Conservation (phyloP, 208 protist genomes). For the Wallacemonas sp. region DNA sequence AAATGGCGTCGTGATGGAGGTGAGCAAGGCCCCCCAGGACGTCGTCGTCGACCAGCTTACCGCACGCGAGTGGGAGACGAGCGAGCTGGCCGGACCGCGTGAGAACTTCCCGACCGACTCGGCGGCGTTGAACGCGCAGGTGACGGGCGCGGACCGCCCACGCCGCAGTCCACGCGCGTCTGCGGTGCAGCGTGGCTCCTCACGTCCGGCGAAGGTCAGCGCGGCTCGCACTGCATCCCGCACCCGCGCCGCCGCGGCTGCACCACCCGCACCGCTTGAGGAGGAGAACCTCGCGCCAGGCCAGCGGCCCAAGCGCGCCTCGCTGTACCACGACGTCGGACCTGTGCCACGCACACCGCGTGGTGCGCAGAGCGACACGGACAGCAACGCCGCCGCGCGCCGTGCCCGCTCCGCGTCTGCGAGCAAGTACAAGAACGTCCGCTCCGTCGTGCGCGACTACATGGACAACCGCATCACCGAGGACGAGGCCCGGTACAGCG, state of each 20-base stretch:
- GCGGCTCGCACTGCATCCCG: neutral
- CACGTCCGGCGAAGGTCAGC: neutral
- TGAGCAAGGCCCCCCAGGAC: constrained; percentile 26
- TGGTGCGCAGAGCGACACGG: neutral
- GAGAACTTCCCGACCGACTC: constrained; percentile 17
- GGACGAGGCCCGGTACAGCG: constrained; percentile 49
- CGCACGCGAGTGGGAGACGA: constrained; percentile 25
- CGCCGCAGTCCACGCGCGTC: neutral
- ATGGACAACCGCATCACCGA: constrained; percentile 42
- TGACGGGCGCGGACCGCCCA: neutral
- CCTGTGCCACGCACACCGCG: constrained; percentile 5
- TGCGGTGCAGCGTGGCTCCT: constrained; percentile 6
- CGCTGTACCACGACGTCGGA: constrained; percentile 12
- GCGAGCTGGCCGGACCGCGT: constrained; percentile 34
- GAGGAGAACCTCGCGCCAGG: neutral
- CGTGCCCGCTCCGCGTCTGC: neutral
- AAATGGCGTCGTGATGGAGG: constrained; percentile 19
- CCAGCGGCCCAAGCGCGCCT: constrained; percentile 7
- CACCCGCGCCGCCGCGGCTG: neutral
- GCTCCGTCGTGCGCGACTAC: constrained; percentile 61
- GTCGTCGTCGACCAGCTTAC: constrained; percentile 50
- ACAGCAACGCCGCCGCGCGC: neutral
- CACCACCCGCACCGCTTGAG: neutral
- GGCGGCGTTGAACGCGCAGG: neutral
- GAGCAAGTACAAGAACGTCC: constrained; percentile 45